phyloP scores from a whole-genome alignment of 768 basidiomycete genomes.

The Paxillus rubicundulus region DNA sequence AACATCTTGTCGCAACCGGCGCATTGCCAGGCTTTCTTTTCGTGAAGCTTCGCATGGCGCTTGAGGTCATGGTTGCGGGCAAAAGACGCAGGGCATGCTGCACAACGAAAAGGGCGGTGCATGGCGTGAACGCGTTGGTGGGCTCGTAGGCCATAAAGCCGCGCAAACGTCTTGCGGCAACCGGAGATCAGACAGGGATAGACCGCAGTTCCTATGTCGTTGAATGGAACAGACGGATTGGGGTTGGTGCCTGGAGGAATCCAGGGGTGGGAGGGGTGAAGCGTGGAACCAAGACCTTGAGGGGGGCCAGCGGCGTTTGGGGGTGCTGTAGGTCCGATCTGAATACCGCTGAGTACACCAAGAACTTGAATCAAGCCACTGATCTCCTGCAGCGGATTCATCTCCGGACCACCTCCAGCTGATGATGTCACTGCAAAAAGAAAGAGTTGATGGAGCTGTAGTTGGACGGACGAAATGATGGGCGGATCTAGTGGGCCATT shows the following conservation, averaged over 20 bases:
- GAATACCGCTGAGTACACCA: constrained; percentile 75
- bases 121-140: constrained; percentile 67
- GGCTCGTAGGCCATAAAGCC: constrained; percentile 64
- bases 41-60: constrained; percentile 71
- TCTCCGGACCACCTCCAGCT: constrained; percentile 47
- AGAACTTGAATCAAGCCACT: constrained; percentile 81
- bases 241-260: constrained; percentile 23
- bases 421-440: constrained; percentile 76
- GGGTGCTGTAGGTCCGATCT: constrained; percentile 48
- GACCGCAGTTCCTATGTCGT: constrained; percentile 71
- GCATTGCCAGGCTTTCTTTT: constrained; percentile 72
- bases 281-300: constrained; percentile 29
- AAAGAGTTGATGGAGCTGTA: constrained; percentile 73
- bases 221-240: constrained; percentile 27
- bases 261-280: constrained; percentile 33
- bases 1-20: constrained; percentile 72
- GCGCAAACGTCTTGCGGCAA: constrained; percentile 69
- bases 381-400: constrained; percentile 67
- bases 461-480: constrained; percentile 67
- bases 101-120: constrained; percentile 66
- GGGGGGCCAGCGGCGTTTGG: constrained; percentile 24
- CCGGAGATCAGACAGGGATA: constrained; percentile 69
- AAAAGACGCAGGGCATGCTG: constrained; percentile 69
- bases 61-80: constrained; percentile 78
- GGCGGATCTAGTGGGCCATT: constrained; percentile 50